Conservation (phyloP, 345 rosid species). For the Lumnitzera littorea region DNA sequence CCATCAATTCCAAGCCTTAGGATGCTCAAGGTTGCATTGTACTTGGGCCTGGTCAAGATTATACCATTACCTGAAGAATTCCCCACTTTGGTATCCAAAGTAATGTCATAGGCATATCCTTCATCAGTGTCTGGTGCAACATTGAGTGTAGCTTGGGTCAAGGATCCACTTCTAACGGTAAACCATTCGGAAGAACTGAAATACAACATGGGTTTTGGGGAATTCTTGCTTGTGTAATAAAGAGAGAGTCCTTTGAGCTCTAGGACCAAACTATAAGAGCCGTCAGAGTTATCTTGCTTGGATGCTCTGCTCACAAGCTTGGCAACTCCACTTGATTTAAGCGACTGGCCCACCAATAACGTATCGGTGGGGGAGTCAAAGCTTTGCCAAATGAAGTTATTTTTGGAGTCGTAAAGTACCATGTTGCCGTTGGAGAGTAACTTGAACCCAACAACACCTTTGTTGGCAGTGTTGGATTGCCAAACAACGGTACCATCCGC, state of each 20-base stretch:
- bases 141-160: conserved; percentile 15
- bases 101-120: conserved; percentile 16
- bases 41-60: conserved; percentile 18
- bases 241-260: conserved; percentile 31
- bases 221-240: conserved; percentile 22
- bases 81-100: neutral
- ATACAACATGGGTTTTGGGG: conserved; percentile 24
- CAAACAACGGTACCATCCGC: conserved; percentile 49
- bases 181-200: conserved; percentile 3
- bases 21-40: conserved; percentile 29
- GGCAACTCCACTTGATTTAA: conserved; percentile 16
- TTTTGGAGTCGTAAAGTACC: conserved; percentile 39
- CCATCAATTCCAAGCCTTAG: conserved; percentile 45
- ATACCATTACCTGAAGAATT: neutral
- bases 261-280: conserved; percentile 52
- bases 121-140: conserved; percentile 10
- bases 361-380: conserved; percentile 58
- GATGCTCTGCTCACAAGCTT: conserved; percentile 52
- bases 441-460: conserved; percentile 45
- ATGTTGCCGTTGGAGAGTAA: conserved; percentile 51
- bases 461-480: conserved; percentile 59
- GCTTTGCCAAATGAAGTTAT: conserved; percentile 49
- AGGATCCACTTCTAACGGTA: neutral
- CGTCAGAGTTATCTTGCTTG: conserved; percentile 18
- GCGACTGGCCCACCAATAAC: conserved; percentile 48